A percentile compares a stretch with the other conserved stretches of the same genome.
phyloP scores from a whole-genome alignment of 1,284 basidiomycete species.

The Ganoderma leucocontextum region DNA sequence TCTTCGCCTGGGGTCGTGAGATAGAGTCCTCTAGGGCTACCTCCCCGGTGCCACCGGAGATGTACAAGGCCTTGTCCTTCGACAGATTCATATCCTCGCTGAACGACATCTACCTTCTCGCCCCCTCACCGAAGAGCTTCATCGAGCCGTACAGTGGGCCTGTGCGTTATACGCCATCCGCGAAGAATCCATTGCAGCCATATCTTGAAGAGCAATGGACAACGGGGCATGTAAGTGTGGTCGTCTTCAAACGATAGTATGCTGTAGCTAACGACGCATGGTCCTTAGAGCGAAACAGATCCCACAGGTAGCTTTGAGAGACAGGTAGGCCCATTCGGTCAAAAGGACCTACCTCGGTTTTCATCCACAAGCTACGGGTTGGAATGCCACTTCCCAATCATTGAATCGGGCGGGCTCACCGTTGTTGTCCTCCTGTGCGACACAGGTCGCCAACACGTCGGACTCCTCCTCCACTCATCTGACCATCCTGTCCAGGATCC shows the following conservation, averaged over 20 bases:
- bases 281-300: background rate
- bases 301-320: background rate
- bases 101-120: background rate
- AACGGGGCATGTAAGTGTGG: background rate
- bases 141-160: background rate
- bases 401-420: constrained; percentile 1
- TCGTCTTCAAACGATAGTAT: background rate
- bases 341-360: background rate
- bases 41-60: background rate
- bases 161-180: background rate
- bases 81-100: background rate
- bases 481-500: background rate
- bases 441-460: background rate
- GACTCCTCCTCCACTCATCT: constrained; percentile 2
- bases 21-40: background rate
- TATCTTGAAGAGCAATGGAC: constrained; percentile 2
- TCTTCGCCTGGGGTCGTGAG: constrained; percentile 8
- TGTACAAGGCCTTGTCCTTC: background rate
- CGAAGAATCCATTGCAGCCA: constrained; percentile 2
- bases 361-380: background rate
- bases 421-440: constrained; percentile 8
- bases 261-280: background rate
- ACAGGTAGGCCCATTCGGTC: background rate
- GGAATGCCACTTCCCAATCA: background rate
- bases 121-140: constrained; percentile 3